Conservation (phyloP, 352 stramenopile genomes). For the Pilasporangium apinafurcum region DNA sequence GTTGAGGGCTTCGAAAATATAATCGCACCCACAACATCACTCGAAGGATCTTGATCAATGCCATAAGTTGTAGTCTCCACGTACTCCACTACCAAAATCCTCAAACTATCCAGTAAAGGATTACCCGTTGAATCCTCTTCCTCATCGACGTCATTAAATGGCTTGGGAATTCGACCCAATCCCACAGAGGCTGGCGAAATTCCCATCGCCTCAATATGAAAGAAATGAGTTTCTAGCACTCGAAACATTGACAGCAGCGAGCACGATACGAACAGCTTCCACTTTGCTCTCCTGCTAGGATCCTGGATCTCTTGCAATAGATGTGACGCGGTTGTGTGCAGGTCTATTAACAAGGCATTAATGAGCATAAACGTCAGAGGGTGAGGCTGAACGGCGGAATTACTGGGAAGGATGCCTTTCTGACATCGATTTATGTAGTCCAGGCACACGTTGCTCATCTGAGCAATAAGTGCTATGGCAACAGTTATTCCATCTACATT, state of each 20-base stretch:
- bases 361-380: slow-evolving; percentile 86
- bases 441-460: slow-evolving; percentile 65
- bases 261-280: slow-evolving; percentile 58
- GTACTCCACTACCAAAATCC: slow-evolving; percentile 50
- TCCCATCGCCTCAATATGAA: slow-evolving; percentile 76
- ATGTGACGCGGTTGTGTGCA: slow-evolving; percentile 15
- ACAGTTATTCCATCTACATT: slow-evolving; percentile 48
- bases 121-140: slow-evolving; percentile 26
- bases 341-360: slow-evolving; percentile 69
- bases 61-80: slow-evolving; percentile 16
- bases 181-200: slow-evolving; percentile 79
- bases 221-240: slow-evolving; percentile 76
- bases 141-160: slow-evolving; percentile 7
- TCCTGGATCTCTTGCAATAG: slow-evolving; percentile 12
- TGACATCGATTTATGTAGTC: slow-evolving; percentile 70
- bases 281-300: slow-evolving; percentile 28
- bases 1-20: slow-evolving; percentile 22
- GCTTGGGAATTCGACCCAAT: slow-evolving; percentile 53
- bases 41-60: slow-evolving; percentile 4
- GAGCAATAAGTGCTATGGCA: slow-evolving; percentile 42
- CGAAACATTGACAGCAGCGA: slow-evolving; percentile 60
- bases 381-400: slow-evolving; percentile 64
- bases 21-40: slow-evolving; percentile 33
- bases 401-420: slow-evolving; percentile 55
- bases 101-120: slow-evolving; percentile 65